phyloP scores from a whole-genome alignment of 2,329 filamentous ascomycete genomes.

The Pestalotiopsis sp. region DNA sequence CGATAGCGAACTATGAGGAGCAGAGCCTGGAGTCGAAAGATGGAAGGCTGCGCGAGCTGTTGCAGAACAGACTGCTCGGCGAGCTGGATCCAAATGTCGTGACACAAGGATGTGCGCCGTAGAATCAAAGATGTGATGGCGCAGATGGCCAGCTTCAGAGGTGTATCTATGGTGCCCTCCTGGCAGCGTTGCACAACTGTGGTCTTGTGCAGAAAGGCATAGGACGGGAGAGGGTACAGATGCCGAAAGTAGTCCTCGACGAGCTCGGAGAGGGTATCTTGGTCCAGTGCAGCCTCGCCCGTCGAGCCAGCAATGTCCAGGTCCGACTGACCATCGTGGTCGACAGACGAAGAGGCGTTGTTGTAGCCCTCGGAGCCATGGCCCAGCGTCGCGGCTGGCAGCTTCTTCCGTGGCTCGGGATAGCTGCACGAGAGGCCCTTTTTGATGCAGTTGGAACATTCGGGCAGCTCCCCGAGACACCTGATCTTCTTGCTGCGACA shows the following conservation, averaged over 20 bases:
- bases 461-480: conserved; percentile 33
- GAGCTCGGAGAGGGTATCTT: conserved; percentile 21
- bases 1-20: conserved; percentile 34
- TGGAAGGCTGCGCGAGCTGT: conserved; percentile 34
- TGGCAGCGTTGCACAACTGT: conserved; percentile 33
- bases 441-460: conserved; percentile 30
- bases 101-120: conserved; percentile 23
- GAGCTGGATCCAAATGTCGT: conserved; percentile 32
- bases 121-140: conserved; percentile 35
- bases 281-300: conserved; percentile 18
- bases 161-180: conserved; percentile 32
- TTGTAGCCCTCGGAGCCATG: conserved; percentile 4
- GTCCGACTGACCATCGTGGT: conserved; percentile 1
- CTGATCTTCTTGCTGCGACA: conserved; percentile 34
- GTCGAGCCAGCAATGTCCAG: conserved; percentile 10
- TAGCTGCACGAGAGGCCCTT: conserved; percentile 29
- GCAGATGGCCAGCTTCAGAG: conserved; percentile 35
- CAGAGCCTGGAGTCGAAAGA: conserved; percentile 35
- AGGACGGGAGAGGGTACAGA: conserved; percentile 36
- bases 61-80: conserved; percentile 35
- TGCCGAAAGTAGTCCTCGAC: conserved; percentile 34
- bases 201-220: conserved; percentile 37
- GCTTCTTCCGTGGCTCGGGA: conserved; percentile 21
- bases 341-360: not conserved
- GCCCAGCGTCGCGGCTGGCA: not conserved